Percentiles rank a stretch among this genome's conserved stretches.
Conservation (phyloP, 179 eudicot species). For the Corrigiola litoralis region DNA sequence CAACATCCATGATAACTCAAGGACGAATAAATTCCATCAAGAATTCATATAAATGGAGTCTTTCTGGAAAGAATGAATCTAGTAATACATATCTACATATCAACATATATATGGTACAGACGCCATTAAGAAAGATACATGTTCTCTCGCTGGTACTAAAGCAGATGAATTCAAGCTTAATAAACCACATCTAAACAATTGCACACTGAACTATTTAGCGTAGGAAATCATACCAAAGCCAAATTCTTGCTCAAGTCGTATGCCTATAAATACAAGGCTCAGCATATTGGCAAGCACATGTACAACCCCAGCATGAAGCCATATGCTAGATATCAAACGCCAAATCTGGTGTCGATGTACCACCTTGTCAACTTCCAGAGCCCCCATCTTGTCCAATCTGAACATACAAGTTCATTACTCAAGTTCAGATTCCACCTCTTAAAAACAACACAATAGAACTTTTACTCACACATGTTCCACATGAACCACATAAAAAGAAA, state of each 20-base stretch:
- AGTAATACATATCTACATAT: too few species aligned
- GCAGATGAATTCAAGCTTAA: not conserved
- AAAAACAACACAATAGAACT: not conserved
- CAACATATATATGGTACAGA: too few species aligned
- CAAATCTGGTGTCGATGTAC: conserved; percentile 43
- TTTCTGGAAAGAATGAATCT: not conserved
- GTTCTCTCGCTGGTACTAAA: not conserved
- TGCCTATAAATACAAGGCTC: conserved; percentile 62
- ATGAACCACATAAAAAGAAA: not conserved
- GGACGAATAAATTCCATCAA: not conserved
- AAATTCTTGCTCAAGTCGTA: conserved; percentile 78
- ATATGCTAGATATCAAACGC: conserved; percentile 58
- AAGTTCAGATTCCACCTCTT: not conserved
- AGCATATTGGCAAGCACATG: conserved; percentile 75
- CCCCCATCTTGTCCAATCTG: conserved; percentile 62
- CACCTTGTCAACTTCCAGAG: conserved; percentile 46
- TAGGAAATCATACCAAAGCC: conserved; percentile 54
- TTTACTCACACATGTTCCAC: not conserved
- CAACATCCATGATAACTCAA: not conserved
- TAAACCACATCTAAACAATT: not conserved
- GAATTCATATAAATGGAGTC: not conserved
- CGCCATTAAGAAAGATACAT: not conserved
- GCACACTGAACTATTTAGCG: not conserved
- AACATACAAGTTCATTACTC: not conserved
- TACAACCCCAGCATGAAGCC: conserved; percentile 82